These are phyloP conservation scores for Melampsora americana DNA, from an alignment of 1,284 basidiomycete species.

Conservation along the genomic window DNA sequence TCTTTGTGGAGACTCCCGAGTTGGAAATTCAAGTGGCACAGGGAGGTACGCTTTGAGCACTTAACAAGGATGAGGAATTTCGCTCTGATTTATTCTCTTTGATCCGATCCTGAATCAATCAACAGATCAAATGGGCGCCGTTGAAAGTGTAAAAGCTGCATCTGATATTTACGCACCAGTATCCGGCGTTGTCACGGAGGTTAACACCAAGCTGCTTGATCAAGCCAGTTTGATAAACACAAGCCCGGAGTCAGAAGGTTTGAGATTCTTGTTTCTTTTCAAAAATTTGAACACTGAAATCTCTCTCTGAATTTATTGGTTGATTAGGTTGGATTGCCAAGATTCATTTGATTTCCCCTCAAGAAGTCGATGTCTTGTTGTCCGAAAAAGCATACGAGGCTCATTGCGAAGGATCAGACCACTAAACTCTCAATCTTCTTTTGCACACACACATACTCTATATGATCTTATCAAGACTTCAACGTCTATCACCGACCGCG, in stretches of 20 bases:
- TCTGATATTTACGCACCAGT: conserved; percentile 70
- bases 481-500: too few relatives aligned
- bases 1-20: conserved; percentile 87
- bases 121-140: conserved; percentile 84
- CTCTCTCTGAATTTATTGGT: not conserved
- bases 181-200: conserved; percentile 50
- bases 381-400: conserved; percentile 73
- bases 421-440: too few relatives aligned
- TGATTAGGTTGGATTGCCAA: conserved; percentile 18
- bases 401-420: conserved; percentile 61
- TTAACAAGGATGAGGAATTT: not conserved
- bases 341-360: conserved; percentile 40
- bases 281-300: not conserved
- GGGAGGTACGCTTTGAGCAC: conserved; percentile 64
- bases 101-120: conserved; percentile 34
- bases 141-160: conserved; percentile 97
- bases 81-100: conserved; percentile 50
- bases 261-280: conserved; percentile 19
- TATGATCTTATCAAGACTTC: too few relatives aligned
- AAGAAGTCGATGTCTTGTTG: conserved; percentile 71
- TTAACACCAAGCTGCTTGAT: conserved; percentile 51
- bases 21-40: conserved; percentile 67
- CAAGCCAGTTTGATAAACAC: conserved; percentile 53
- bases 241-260: conserved; percentile 52
- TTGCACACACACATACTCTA: too few relatives aligned